Evolutionary conservation across 2,329 filamentous ascomycete genomes (phyloP).

Genomic region (Trichoderma guizhouense): DNA sequence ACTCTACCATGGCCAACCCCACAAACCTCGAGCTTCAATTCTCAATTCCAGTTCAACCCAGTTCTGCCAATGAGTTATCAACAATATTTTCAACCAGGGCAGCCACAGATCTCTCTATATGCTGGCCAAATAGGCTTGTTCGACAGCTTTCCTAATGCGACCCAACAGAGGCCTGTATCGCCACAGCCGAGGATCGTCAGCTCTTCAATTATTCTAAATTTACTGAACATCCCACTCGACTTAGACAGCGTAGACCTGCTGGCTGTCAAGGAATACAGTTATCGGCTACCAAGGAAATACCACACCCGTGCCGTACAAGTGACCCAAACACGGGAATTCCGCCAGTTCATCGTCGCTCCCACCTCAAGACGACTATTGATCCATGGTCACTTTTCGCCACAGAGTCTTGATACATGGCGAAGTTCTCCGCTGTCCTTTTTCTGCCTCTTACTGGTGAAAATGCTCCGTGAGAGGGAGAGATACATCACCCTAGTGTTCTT

Average conservation of each 20-base stretch:
- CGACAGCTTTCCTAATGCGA: neutral
- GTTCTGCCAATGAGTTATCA: neutral
- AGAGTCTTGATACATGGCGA: neutral
- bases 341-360: neutral
- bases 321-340: neutral
- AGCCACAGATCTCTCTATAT: neutral
- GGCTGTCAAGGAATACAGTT: neutral
- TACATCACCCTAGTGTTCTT: neutral
- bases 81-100: neutral
- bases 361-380: neutral
- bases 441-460: neutral
- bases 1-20: neutral
- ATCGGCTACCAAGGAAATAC: neutral
- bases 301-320: constrained; percentile 3
- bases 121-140: neutral
- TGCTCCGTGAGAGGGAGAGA: neutral
- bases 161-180: neutral
- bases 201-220: neutral
- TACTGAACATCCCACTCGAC: neutral
- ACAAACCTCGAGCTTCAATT: neutral
- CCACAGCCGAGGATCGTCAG: neutral
- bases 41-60: neutral
- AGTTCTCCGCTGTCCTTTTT: neutral
- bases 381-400: neutral
- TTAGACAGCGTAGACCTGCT: neutral